phyloP scores from a whole-genome alignment of 2,329 filamentous ascomycete genomes.

The Paecilomyces sp. region DNA sequence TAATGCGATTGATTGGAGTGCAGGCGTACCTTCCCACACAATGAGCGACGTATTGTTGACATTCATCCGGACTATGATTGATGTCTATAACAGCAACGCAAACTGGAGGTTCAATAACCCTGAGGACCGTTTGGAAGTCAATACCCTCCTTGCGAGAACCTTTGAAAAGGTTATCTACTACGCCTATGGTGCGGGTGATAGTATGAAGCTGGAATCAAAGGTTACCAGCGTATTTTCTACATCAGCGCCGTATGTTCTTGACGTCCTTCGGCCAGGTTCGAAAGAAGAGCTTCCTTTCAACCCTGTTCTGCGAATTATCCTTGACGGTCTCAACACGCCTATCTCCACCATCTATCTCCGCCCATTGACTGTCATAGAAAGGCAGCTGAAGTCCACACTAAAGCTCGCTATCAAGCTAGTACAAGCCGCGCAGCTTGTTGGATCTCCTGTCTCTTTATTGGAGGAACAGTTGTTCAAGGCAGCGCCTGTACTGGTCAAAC shows the following conservation, averaged over 20 bases:
- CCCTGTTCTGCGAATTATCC: conserved; percentile 65
- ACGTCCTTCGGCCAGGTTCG: conserved; percentile 66
- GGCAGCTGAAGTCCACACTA: conserved; percentile 59
- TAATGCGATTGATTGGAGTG: conserved; percentile 45
- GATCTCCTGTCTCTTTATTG: conserved; percentile 57
- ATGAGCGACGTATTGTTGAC: conserved; percentile 64
- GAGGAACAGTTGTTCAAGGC: conserved; percentile 76
- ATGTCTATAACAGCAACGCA: conserved; percentile 76
- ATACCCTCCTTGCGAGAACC: conserved; percentile 59
- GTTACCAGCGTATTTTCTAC: conserved; percentile 60
- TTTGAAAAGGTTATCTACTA: conserved; percentile 66
- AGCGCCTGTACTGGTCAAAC: conserved; percentile 65
- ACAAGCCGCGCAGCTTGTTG: conserved; percentile 59
- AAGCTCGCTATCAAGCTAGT: conserved; percentile 62
- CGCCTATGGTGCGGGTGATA: conserved; percentile 67
- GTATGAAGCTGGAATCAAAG: conserved; percentile 39
- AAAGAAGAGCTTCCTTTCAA: conserved; percentile 67
- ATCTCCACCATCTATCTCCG: conserved; percentile 57
- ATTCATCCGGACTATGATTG: conserved; percentile 68
- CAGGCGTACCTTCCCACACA: conserved; percentile 70
- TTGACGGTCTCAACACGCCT: conserved; percentile 53
- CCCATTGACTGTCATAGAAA: conserved; percentile 48
- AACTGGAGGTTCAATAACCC: conserved; percentile 75
- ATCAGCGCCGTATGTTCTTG: conserved; percentile 68
- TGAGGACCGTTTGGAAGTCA: conserved; percentile 62